phyloP scores from a whole-genome alignment of 495 filamentous ascomycete species.

The Penicillium argentinense region DNA sequence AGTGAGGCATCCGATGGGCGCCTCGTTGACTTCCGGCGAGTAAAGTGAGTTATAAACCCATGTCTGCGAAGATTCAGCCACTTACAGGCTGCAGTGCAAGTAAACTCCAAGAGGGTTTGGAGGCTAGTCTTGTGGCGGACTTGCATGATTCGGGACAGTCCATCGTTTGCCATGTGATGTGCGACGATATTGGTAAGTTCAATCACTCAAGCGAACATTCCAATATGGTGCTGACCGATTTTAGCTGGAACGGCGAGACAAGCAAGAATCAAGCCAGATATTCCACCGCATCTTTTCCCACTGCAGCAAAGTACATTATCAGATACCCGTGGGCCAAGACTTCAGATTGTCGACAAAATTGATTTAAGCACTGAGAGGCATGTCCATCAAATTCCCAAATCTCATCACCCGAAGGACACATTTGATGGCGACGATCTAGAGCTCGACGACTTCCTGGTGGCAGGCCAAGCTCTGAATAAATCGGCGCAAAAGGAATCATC shows the following conservation, averaged over 20 bases:
- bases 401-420: constrained; percentile 32
- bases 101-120: constrained; percentile 62
- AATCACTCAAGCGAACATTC: too few species aligned
- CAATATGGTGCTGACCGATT: too few species aligned
- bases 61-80: too few species aligned
- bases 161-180: constrained; percentile 74
- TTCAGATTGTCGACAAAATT: neutral
- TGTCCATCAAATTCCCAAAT: neutral
- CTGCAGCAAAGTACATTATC: constrained; percentile 3
- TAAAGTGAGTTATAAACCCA: constrained; percentile 51
- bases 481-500: neutral
- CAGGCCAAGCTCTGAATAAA: constrained; percentile 18
- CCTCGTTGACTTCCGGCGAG: constrained; percentile 76
- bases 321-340: neutral
- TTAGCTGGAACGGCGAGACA: constrained; percentile 72
- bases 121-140: constrained; percentile 60
- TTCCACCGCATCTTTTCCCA: constrained; percentile 59
- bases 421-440: constrained; percentile 58
- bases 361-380: neutral
- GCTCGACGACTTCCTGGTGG: constrained; percentile 55
- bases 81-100: constrained; percentile 49
- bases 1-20: constrained; percentile 74
- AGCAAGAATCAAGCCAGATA: constrained; percentile 59
- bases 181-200: constrained; percentile 80
- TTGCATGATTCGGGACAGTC: constrained; percentile 56